Base-by-base conservation (phyloP, 345 rosid genomes). In the Bruguiera gymnorhiza region DNA sequence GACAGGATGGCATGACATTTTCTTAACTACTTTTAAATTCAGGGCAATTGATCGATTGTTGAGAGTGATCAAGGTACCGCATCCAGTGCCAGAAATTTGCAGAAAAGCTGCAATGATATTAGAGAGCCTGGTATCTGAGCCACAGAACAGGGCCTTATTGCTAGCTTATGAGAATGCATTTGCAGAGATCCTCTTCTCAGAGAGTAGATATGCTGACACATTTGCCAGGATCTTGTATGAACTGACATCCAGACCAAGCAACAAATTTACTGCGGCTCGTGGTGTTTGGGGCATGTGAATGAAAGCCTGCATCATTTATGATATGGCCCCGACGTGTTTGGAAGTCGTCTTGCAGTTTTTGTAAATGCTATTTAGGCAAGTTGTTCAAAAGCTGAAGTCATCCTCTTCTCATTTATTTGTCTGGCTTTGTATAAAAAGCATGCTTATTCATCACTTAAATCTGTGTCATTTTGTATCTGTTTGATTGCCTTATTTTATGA, bases 21-120 rank as follows among this genome's bases (percentile, higher is more conserved):
- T 69, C 27, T 53, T 8, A 29, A 26, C 53, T 48, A 63, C 58
- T 60, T n/a, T 19, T 52, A 18, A 72, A 74, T 70, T 55, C 81
- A 95, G 99, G 99, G 99, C 98, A 20, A 75, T 95, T 65, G 99
- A 95, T 82, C 89, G 98, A 29, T 81, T 95, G 57, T 79, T 95
- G 73, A 92, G 83, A 84, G 90, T 95, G 85, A 90, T 95, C 68
- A 89, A 77, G 79, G 30, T 75, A 3, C 96, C 98, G 0, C 99
- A 92, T 85, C 96, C 96, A 1, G 92, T 92, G 18, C 98, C 97
- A 56, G 99, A 90, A 82, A 88, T 90, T 20, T 95, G 97, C 77
- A 76, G 99, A 71, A 95, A 95, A 85, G 97, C 96, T 51, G 93
- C 99, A 34, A 92, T 88, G 96, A 86, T 92, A 70, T 69, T 92